phyloP scores from a whole-genome alignment of 2,329 filamentous ascomycete species.

The Gyromitra esculenta region DNA sequence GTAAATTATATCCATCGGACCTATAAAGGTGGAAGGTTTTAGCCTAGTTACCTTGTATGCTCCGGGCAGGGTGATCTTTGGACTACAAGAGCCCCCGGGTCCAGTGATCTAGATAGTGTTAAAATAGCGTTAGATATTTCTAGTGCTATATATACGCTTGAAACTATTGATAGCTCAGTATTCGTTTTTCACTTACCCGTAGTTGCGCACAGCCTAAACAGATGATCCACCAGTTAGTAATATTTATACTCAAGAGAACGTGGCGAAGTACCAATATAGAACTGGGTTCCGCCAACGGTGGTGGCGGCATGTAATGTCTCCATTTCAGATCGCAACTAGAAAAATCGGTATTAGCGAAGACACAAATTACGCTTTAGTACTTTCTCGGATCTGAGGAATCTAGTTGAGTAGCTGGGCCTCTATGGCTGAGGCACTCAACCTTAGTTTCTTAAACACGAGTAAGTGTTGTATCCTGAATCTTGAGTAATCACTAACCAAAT shows the following conservation, averaged over 20 bases:
- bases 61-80: conserved; percentile 59
- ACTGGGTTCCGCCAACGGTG: conserved; percentile 58
- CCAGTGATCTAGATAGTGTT: conserved; percentile 58
- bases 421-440: background rate
- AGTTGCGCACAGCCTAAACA: conserved; percentile 33
- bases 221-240: background rate
- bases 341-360: background rate
- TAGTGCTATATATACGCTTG: background rate
- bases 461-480: background rate
- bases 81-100: conserved; percentile 58
- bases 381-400: background rate
- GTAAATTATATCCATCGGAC: background rate
- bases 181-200: conserved; percentile 8
- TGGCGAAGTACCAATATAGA: conserved; percentile 59
- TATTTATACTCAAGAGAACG: background rate
- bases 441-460: background rate
- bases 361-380: background rate
- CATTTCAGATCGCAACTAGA: conserved; percentile 60
- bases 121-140: background rate
- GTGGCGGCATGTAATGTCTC: conserved; percentile 59
- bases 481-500: conserved; percentile 53
- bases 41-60: conserved; percentile 55
- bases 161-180: background rate
- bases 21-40: background rate
- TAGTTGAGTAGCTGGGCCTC: background rate